Evolutionary conservation across 208 protist species (phyloP), one percentile per base, ranked within the genome.

Genomic region (Wallacemonas sp.): DNA sequence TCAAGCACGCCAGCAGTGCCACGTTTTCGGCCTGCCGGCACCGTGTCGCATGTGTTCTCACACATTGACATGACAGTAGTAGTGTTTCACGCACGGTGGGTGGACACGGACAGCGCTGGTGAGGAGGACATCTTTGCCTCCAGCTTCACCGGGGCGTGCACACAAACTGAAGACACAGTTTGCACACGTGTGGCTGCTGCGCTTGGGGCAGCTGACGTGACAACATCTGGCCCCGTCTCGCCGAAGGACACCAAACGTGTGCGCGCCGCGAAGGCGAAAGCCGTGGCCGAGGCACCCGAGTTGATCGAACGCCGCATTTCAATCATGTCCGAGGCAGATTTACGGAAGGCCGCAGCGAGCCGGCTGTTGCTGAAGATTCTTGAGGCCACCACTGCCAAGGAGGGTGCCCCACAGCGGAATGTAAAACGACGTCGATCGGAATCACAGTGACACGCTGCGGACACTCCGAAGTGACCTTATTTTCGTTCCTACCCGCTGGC

Each of bases 21-120:
- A 4, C 13, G 9, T n/a, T 36, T 50, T 39, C 12, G 34, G 22
- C 4, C 19, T 3, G 63, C 80, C 12, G 85, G 85, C 4, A 66
- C 27, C 19, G 66, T 95, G 22, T 69, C 68, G 8, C 89, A 95
- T 68, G 79, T 95, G 50, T 92, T 95, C 68, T 91, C 85, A 24
- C 85, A 95, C 64, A 92, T 92, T 71, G 54, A 81, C 13, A 89
- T 95, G 84, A 57, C 73, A n/a, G 84, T 94, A 26, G 36, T 69
- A 9, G 74, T 92, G 48, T 81, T 77, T 53, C 80, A 86, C 57
- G 81, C 79, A 27, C 38, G 41, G 19, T 89, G 82, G 85, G 27
- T 60, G 34, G 52, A 39, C 26, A 32, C 30, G n/a, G 36, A 24
- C 1, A 38, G 52, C 36, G 45, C 1, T 22, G 53, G 39, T 2